Evolutionary conservation across 192 early-diverging fungal species (phyloP).

Genomic region (Chytriomyces sp.): DNA sequence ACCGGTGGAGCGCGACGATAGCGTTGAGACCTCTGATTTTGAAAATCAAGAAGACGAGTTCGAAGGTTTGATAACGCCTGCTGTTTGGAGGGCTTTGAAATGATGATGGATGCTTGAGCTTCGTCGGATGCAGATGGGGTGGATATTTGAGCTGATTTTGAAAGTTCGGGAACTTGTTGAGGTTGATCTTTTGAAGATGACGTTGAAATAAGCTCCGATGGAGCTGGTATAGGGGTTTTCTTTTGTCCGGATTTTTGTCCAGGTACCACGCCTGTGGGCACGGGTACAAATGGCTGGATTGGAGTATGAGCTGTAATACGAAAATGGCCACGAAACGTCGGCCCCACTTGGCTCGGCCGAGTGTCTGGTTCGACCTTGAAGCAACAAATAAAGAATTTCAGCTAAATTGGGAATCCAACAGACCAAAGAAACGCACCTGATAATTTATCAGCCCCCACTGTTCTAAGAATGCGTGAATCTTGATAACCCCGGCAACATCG

Average conservation of each 20-base stretch:
- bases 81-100: slow-evolving; percentile 2
- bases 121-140: background rate
- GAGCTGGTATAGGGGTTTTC: background rate
- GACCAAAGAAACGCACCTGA: slow-evolving; percentile 65
- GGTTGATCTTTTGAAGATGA: background rate
- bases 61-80: slow-evolving; percentile 9
- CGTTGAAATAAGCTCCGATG: background rate
- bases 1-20: slow-evolving; percentile 39
- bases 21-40: background rate
- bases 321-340: slow-evolving; percentile 98
- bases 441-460: slow-evolving; percentile 99
- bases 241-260: background rate
- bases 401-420: background rate
- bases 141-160: too few relatives aligned
- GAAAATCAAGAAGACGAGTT: background rate
- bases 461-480: slow-evolving; percentile 97
- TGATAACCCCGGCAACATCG: slow-evolving; percentile 97
- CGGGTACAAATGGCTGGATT: slow-evolving; percentile 80
- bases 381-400: background rate
- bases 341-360: slow-evolving; percentile 86
- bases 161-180: background rate
- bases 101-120: background rate
- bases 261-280: slow-evolving; percentile 28
- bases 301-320: slow-evolving; percentile 95
- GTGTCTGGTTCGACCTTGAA: slow-evolving; percentile 87